Evolutionary conservation across 164 flowering plant genomes (phyloP).

Genomic region (Aristolochia contorta): DNA sequence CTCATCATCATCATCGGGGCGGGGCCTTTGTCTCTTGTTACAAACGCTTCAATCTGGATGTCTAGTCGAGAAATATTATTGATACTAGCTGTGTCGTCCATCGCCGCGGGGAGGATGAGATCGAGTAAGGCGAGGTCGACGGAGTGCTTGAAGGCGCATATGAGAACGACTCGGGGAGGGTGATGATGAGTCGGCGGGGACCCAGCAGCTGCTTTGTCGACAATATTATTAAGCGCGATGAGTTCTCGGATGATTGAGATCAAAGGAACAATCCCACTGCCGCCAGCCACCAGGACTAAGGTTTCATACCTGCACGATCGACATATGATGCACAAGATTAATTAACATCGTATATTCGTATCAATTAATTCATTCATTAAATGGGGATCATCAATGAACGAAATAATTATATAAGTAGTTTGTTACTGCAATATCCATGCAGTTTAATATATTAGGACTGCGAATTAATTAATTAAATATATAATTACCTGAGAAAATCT

Average conservation of each 20-base stretch:
- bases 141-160: constrained; percentile 50
- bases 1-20: too few species aligned
- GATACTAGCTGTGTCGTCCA: constrained; percentile 3
- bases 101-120: constrained; percentile 48
- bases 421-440: too few species aligned
- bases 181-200: too few species aligned
- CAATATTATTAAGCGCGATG: constrained; percentile 6
- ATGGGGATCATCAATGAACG: too few species aligned
- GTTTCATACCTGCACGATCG: constrained; percentile 50
- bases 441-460: too few species aligned
- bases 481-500: constrained; percentile 46
- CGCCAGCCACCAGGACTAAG: constrained; percentile 77
- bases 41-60: constrained; percentile 54
- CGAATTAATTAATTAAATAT: too few species aligned
- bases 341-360: too few species aligned
- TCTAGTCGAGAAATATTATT: constrained; percentile 27
- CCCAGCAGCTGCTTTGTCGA: too few species aligned
- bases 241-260: constrained; percentile 64
- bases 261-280: constrained; percentile 79
- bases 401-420: too few species aligned
- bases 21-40: constrained; percentile 56
- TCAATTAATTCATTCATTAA: too few species aligned
- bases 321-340: too few species aligned
- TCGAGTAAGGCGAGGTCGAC: constrained; percentile 57
- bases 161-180: constrained; percentile 33